Conservation (phyloP, 75 land plant species). For the Pinus tabuliformis region DNA sequence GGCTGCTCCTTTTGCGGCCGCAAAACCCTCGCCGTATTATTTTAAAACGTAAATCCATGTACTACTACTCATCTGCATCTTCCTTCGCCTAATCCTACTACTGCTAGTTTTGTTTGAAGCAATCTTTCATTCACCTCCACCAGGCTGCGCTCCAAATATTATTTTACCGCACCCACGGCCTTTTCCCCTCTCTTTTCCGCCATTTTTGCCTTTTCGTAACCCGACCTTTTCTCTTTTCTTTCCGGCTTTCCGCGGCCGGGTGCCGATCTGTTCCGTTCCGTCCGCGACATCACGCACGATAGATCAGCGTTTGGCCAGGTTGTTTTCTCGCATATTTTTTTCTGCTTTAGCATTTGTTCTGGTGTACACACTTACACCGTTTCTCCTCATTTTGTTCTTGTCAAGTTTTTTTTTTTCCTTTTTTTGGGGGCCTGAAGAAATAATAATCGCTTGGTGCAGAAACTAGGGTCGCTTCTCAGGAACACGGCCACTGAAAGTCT, state of each 20-base stretch:
- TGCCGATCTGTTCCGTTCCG: neutral
- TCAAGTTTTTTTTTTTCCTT: neutral
- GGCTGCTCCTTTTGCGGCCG: neutral
- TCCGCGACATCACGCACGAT: neutral
- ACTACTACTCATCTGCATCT: neutral
- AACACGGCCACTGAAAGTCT: neutral
- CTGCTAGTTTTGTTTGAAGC: too few relatives aligned
- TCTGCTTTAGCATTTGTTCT: neutral
- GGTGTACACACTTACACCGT: neutral
- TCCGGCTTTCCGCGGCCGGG: neutral
- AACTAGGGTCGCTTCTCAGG: neutral
- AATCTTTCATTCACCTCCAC: too few relatives aligned
- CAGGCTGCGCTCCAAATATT: neutral
- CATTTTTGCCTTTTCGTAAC: conserved; percentile 11
- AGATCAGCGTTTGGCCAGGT: neutral
- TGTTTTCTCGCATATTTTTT: neutral
- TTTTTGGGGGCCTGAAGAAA: neutral
- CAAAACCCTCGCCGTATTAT: conserved; percentile 11
- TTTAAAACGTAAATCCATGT: neutral
- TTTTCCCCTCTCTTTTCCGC: conserved; percentile 11
- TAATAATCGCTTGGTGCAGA: neutral
- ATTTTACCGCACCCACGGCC: conserved; percentile 8
- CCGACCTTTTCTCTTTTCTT: conserved; percentile 7
- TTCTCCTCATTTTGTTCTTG: neutral
- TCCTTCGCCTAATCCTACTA: neutral